These are phyloP conservation scores for Blastobotrys arbuscula DNA, from an alignment of 1,139 yeast genomes.

Conservation along the genomic window DNA sequence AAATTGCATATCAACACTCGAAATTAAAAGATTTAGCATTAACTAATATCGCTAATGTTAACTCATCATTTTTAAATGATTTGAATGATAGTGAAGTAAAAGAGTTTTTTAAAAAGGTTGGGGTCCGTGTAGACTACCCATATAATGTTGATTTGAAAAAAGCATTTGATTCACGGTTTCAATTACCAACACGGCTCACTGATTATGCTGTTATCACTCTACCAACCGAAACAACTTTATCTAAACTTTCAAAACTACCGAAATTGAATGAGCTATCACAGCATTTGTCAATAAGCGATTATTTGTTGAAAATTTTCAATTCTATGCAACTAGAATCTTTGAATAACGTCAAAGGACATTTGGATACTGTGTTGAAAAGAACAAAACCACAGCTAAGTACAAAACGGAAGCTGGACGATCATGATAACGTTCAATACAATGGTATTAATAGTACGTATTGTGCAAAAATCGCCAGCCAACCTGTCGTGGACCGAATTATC, in stretches of 20 bases:
- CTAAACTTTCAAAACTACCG: not conserved
- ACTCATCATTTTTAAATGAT: slow-evolving; percentile 1
- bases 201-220: not conserved
- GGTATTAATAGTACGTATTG: slow-evolving; percentile 13
- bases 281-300: slow-evolving; percentile 1
- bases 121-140: slow-evolving; percentile 13
- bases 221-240: not conserved
- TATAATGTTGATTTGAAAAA: not conserved
- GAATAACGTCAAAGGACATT: slow-evolving; percentile 19
- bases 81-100: slow-evolving; percentile 24
- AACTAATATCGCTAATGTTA: slow-evolving; percentile 23
- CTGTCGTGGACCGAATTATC: slow-evolving; percentile 26
- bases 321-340: not conserved
- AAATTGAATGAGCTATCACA: not conserved
- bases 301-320: not conserved
- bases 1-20: slow-evolving; percentile 15
- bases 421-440: slow-evolving; percentile 25
- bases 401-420: slow-evolving; percentile 4
- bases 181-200: not conserved
- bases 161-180: slow-evolving; percentile 1
- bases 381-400: slow-evolving; percentile 20
- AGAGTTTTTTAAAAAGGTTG: slow-evolving; percentile 17
- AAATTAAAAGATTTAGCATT: slow-evolving; percentile 29
- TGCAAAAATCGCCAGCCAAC: slow-evolving; percentile 19
- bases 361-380: slow-evolving; percentile 25